Evolutionary conservation across 2,329 filamentous ascomycete species (phyloP), one percentile per base, ranked within the genome.

Genomic region (Aspergillus melleus): DNA sequence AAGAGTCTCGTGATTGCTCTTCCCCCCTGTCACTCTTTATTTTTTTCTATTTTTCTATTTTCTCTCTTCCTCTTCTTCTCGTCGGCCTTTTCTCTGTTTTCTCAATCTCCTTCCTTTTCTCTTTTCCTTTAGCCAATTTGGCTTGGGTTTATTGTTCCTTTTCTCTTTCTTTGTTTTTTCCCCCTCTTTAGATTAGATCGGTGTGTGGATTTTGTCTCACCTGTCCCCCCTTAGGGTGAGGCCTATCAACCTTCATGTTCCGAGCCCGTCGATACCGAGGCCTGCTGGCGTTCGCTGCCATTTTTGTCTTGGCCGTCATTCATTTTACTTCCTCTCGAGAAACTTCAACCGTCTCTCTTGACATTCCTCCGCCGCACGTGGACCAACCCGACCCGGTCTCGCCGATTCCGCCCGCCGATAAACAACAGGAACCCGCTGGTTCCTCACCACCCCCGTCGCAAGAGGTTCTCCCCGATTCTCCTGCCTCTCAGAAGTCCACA

Each of bases 271-370:
- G 80, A 64, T 83, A 82, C 66, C 76, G 80, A 58, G 67, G 78
- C 36, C 78, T 80, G 57, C 63, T 82, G 55, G 64, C 79, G 42
- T 79, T 82, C 58, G 78, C 79, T 32, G 69, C 76, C 56, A 70
- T 80, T 57, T 70, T 77, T 19, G 64, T 79, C 44, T 68, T 81
- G 46, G 70, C 79, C 3, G 71, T 86, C 55, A 79, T 86, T 66
- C 81, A 82, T 64, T 84, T 86, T 63, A 73, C 77, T 36, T 74
- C 75, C 52, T 78, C 81, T 60, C 76, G 75, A 59, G 72, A 79
- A 57, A 78, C 60, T 29, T 39, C 62, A 20, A 54, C 60, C 29
- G 52, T 57, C 50, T 60, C 55, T 24, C 46, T 54, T 55, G 54
- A 36, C 57, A 58, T 61, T 49, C 47, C 61, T 52, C 58, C 67